Conservation (phyloP, 176 grass and related monocot genomes). For the Cocos nucifera region DNA sequence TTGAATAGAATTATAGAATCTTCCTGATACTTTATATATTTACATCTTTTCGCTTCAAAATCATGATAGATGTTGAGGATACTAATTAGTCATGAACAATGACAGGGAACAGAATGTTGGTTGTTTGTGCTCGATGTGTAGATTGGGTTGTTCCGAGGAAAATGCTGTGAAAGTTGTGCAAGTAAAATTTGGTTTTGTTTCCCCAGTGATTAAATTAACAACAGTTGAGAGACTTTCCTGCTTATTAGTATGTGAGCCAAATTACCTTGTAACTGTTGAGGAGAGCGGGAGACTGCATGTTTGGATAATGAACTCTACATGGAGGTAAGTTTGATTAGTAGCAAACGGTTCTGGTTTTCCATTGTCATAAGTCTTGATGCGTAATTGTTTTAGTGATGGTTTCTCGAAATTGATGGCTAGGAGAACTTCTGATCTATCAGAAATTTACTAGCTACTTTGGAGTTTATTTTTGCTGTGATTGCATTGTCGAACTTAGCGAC, state of each 20-base stretch:
- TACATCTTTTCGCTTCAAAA: background rate
- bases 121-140: slow-evolving; percentile 63
- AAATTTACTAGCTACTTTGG: too few relatives aligned
- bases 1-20: slow-evolving; percentile 19
- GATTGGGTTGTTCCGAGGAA: slow-evolving; percentile 35
- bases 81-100: slow-evolving; percentile 29
- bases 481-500: too few relatives aligned
- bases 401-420: too few relatives aligned
- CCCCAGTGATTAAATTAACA: slow-evolving; percentile 47
- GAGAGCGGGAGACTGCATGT: slow-evolving; percentile 57
- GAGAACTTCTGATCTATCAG: too few relatives aligned
- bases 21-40: background rate
- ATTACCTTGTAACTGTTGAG: slow-evolving; percentile 63
- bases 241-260: slow-evolving; percentile 65
- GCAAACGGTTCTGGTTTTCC: background rate
- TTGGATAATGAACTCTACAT: slow-evolving; percentile 54
- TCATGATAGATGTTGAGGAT: background rate
- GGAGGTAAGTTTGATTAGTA: slow-evolving; percentile 48
- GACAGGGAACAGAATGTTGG: slow-evolving; percentile 40
- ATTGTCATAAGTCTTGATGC: background rate
- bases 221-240: slow-evolving; percentile 44
- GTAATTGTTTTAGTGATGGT: background rate
- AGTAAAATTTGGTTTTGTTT: slow-evolving; percentile 67
- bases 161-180: slow-evolving; percentile 56
- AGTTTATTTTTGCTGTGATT: too few relatives aligned